Conservation (phyloP, 306 rosid species). For the Cyclanthera cordifolia region DNA sequence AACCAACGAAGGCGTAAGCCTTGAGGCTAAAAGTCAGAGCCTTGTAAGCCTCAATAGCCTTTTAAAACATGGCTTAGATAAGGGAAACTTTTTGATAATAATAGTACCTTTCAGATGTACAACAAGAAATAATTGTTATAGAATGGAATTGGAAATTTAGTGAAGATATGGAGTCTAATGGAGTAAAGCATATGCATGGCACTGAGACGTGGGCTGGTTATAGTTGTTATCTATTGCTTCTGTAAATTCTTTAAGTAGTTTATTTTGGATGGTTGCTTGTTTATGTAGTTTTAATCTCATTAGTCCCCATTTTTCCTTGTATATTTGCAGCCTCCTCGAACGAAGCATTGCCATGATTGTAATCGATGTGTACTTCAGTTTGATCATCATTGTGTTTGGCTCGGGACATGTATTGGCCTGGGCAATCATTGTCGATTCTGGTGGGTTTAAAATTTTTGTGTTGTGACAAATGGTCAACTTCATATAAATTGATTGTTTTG, state of each 20-base stretch:
- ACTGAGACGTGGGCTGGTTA: not conserved
- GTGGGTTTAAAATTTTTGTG: slow-evolving; percentile 41
- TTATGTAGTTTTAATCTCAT: not conserved
- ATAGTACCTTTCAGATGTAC: not conserved
- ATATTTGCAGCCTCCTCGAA: slow-evolving; percentile 78
- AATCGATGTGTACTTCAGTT: slow-evolving; percentile 89
- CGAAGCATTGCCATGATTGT: slow-evolving; percentile 98
- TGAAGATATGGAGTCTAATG: not conserved
- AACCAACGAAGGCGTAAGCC: no score
- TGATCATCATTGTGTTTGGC: slow-evolving; percentile 99
- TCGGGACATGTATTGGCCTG: slow-evolving; percentile 94
- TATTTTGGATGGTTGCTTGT: not conserved
- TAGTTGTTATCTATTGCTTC: not conserved
- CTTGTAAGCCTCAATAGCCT: no score
- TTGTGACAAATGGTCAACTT: not conserved
- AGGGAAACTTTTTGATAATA: not conserved
- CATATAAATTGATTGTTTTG: not conserved
- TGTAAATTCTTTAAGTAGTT: not conserved
- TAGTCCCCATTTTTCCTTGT: slow-evolving; percentile 9
- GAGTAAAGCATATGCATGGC: not conserved
- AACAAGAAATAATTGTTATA: not conserved
- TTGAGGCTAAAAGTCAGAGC: no score
- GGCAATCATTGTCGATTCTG: slow-evolving; percentile 88
- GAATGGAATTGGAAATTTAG: not conserved
- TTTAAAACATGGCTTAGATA: no score